Conservation (phyloP, 1,139 yeast genomes). For the Arxiozyma telluris region DNA sequence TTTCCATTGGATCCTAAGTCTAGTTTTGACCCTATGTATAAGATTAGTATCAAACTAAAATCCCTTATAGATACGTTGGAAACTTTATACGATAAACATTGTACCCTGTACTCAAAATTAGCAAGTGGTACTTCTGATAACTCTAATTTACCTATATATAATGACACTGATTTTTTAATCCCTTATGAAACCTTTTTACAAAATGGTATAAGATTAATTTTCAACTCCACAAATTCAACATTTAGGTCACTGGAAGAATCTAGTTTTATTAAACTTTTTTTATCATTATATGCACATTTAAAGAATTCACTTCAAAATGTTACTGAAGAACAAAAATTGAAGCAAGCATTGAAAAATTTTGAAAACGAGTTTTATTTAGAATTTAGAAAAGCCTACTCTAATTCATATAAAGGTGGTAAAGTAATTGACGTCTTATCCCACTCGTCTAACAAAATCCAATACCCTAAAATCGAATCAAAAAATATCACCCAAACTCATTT, state of each 20-base stretch:
- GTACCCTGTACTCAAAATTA: neutral
- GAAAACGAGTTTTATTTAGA: neutral
- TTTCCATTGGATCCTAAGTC: slow-evolving; percentile 4
- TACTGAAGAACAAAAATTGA: slow-evolving; percentile 12
- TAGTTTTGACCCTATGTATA: slow-evolving; percentile 5
- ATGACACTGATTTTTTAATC: neutral
- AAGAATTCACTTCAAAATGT: slow-evolving; percentile 3
- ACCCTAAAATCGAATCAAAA: slow-evolving; percentile 12
- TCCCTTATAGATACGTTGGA: neutral
- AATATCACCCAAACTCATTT: slow-evolving; percentile 13
- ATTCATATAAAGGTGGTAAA: slow-evolving; percentile 7
- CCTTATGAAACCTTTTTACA: slow-evolving; percentile 4
- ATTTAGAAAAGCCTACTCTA: slow-evolving; percentile 3
- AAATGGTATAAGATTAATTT: slow-evolving; percentile 4
- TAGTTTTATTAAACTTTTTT: neutral
- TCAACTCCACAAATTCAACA: neutral
- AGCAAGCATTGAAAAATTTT: slow-evolving; percentile 1
- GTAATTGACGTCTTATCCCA: slow-evolving; percentile 15
- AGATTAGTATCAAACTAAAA: neutral
- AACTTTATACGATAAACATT: slow-evolving; percentile 1
- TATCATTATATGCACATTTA: slow-evolving; percentile 1
- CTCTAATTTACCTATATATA: neutral
- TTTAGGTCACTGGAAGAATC: slow-evolving; percentile 2
- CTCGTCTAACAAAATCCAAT: slow-evolving; percentile 7
- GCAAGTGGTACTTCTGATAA: neutral